Percentiles rank a stretch among this genome's conserved stretches.
Conservation (phyloP, 257 asterid genomes). For the Pogostemon cablin region DNA sequence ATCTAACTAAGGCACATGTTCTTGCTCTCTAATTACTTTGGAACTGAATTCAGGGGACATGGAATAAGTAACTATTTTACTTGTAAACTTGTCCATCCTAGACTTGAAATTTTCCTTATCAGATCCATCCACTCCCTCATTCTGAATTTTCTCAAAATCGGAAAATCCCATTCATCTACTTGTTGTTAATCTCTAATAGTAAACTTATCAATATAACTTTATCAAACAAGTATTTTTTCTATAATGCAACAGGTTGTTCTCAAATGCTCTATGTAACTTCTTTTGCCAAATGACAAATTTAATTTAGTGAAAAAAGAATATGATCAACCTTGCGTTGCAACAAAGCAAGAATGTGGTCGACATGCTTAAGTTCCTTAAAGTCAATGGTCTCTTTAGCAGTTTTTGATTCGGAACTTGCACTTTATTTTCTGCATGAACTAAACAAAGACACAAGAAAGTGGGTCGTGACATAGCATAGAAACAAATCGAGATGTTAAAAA, state of each 20-base stretch:
- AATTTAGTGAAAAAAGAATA: not conserved
- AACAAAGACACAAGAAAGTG: slow-evolving; percentile 17
- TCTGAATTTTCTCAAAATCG: no score
- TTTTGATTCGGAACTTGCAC: slow-evolving; percentile 59
- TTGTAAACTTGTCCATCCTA: no score
- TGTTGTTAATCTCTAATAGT: no score
- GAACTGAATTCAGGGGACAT: no score
- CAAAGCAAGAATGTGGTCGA: slow-evolving; percentile 86
- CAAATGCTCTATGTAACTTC: not conserved
- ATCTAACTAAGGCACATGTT: no score
- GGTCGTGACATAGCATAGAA: not conserved
- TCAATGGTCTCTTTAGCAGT: slow-evolving; percentile 73
- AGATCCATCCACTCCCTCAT: no score
- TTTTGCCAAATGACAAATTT: not conserved
- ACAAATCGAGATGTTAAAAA: slow-evolving; percentile 10
- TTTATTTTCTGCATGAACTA: slow-evolving; percentile 77
- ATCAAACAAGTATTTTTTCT: no score
- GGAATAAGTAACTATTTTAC: no score
- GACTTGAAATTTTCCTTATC: no score
- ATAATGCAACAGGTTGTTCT: not conserved
- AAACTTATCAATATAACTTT: no score
- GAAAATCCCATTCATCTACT: no score
- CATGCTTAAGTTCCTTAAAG: slow-evolving; percentile 83
- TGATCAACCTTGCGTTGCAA: slow-evolving; percentile 78
- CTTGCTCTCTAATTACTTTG: no score